Conservation (phyloP, 2,329 filamentous ascomycete species). For the Ophiostoma montium region DNA sequence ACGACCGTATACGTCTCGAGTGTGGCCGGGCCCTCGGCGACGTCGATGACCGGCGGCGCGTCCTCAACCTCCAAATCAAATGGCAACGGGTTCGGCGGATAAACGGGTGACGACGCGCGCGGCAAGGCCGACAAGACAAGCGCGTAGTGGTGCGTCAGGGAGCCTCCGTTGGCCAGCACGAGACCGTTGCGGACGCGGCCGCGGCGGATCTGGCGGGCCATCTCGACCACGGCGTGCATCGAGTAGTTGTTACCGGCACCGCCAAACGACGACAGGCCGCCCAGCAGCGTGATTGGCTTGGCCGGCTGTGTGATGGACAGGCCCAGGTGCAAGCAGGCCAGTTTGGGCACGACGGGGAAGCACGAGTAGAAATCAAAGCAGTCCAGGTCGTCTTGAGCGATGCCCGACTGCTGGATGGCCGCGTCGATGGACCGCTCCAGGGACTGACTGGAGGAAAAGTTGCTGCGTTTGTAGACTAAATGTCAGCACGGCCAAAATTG, state of each 20-base stretch:
- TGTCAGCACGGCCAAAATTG: too few species aligned
- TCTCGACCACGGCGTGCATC: constrained; percentile 9
- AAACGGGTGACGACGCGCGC: neutral
- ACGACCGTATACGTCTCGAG: constrained; percentile 7
- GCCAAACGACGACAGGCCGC: constrained; percentile 10
- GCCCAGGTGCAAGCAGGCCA: constrained; percentile 8
- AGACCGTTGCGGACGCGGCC: constrained; percentile 2
- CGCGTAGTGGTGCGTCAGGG: constrained; percentile 7
- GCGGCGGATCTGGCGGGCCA: constrained; percentile 4
- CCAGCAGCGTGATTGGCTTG: constrained; percentile 7
- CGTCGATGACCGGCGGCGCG: neutral
- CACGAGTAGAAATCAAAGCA: constrained; percentile 9
- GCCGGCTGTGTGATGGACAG: neutral
- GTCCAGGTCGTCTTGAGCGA: constrained; percentile 1
- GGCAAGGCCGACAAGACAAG: constrained; percentile 1
- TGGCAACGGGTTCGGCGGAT: constrained; percentile 6
- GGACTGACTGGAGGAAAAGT: constrained; percentile 7
- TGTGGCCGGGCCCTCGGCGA: neutral
- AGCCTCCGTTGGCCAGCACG: constrained; percentile 8
- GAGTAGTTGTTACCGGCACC: constrained; percentile 12
- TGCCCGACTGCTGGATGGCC: constrained; percentile 4
- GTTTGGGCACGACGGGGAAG: constrained; percentile 10
- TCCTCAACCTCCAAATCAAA: neutral
- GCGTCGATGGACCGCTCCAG: constrained; percentile 6
- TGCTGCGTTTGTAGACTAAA: constrained; percentile 5